Evolutionary conservation across 1,139 yeast species (phyloP).

Genomic region (Lodderomyces jiufengensis): DNA sequence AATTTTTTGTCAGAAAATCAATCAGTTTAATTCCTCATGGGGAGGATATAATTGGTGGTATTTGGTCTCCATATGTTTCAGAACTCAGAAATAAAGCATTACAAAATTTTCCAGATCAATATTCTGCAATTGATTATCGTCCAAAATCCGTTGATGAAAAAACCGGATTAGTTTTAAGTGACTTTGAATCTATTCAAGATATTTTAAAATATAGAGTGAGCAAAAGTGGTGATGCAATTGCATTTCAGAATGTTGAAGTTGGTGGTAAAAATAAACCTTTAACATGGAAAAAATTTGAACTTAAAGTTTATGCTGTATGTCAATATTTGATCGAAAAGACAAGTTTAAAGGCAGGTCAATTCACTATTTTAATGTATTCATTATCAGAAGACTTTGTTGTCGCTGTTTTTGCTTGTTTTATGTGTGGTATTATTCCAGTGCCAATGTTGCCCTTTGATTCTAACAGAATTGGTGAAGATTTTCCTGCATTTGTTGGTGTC

Average conservation of each 20-base stretch:
- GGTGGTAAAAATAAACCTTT: conserved; percentile 52
- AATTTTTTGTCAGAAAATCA: conserved; percentile 69
- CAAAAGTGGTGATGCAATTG: conserved; percentile 74
- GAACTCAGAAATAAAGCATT: conserved; percentile 52
- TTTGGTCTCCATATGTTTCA: conserved; percentile 77
- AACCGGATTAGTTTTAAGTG: conserved; percentile 69
- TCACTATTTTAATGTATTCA: conserved; percentile 78
- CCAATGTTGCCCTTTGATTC: conserved; percentile 78
- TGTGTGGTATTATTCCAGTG: conserved; percentile 75
- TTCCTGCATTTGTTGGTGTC: conserved; percentile 62
- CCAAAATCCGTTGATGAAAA: conserved; percentile 73
- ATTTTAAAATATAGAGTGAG: conserved; percentile 75
- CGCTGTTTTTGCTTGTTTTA: conserved; percentile 81
- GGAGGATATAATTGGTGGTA: conserved; percentile 75
- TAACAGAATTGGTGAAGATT: conserved; percentile 69
- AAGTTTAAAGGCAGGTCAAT: conserved; percentile 60
- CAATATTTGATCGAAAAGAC: conserved; percentile 51
- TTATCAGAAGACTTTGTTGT: conserved; percentile 83
- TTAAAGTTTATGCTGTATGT: conserved; percentile 70
- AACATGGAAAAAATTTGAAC: conserved; percentile 85
- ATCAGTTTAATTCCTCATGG: conserved; percentile 73
- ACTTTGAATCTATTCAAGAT: conserved; percentile 69
- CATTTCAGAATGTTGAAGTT: conserved; percentile 64
- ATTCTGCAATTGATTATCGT: conserved; percentile 70
- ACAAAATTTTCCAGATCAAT: conserved; percentile 48